These are phyloP conservation scores for Lachancea nothofagi DNA, from an alignment of 805 yeast genomes.

Conservation along the genomic window DNA sequence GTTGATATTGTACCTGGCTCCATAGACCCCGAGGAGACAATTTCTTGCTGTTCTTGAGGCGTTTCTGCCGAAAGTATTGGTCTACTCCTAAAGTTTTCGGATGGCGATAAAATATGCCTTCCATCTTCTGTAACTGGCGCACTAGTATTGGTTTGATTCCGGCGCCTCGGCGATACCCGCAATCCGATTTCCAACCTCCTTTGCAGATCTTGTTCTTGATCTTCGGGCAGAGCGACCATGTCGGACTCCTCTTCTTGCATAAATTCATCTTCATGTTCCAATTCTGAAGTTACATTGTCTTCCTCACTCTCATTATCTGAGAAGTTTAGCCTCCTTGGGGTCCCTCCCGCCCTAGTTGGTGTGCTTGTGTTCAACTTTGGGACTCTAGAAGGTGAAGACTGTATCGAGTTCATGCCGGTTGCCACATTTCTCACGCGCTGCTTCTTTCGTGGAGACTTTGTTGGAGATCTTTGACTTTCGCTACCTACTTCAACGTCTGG, in stretches of 20 bases:
- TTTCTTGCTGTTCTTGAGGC: slow-evolving; percentile 20
- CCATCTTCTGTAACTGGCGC: slow-evolving; percentile 8
- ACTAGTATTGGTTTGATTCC: slow-evolving; percentile 9
- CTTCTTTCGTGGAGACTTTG: slow-evolving; percentile 35
- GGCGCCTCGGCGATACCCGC: slow-evolving; percentile 30
- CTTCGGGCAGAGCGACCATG: slow-evolving; percentile 27
- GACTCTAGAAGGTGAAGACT: slow-evolving; percentile 8
- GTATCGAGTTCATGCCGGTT: neutral
- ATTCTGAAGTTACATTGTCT: slow-evolving; percentile 27
- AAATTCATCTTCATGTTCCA: slow-evolving; percentile 25
- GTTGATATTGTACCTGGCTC: slow-evolving; percentile 41
- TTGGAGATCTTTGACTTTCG: slow-evolving; percentile 32
- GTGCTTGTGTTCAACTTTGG: slow-evolving; percentile 11
- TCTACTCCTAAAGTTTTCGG: slow-evolving; percentile 11
- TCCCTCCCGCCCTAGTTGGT: slow-evolving; percentile 36
- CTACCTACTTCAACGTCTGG: slow-evolving; percentile 23
- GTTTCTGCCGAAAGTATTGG: slow-evolving; percentile 16
- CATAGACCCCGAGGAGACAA: slow-evolving; percentile 15
- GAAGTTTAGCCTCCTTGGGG: slow-evolving; percentile 21
- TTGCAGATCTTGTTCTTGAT: slow-evolving; percentile 30
- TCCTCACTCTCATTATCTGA: slow-evolving; percentile 33
- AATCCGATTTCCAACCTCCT: slow-evolving; percentile 25
- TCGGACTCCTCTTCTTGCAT: slow-evolving; percentile 15
- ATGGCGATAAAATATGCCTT: slow-evolving; percentile 6
- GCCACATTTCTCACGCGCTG: slow-evolving; percentile 29